Percentiles rank a stretch among this genome's conserved stretches.
Evolutionary conservation across 768 basidiomycete species (phyloP).

Genomic region (Mycena crocata): DNA sequence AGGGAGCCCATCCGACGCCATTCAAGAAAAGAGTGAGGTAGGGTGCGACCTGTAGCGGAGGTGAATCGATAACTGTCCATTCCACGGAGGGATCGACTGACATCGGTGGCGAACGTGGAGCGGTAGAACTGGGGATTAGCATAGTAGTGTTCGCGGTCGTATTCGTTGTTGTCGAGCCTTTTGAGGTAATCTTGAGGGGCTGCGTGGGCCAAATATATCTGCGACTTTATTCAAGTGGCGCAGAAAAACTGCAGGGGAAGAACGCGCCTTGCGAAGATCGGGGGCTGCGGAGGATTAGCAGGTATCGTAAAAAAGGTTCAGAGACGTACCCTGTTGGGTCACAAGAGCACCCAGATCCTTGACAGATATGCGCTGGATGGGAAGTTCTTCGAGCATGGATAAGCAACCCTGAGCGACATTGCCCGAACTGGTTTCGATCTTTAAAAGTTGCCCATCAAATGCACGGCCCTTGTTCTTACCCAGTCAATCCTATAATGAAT

Average conservation of each 20-base stretch:
- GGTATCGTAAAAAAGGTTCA: background rate
- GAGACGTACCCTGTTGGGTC: conserved; percentile 56
- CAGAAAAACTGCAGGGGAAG: background rate
- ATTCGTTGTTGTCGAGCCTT: conserved; percentile 64
- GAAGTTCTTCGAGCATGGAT: conserved; percentile 78
- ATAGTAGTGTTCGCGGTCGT: conserved; percentile 80
- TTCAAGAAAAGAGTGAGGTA: conserved; percentile 89
- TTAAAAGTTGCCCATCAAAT: conserved; percentile 8
- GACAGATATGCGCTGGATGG: conserved; percentile 66
- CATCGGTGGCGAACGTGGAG: conserved; percentile 78
- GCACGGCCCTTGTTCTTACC: too few relatives aligned
- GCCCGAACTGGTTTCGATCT: conserved; percentile 69
- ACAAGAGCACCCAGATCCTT: conserved; percentile 70
- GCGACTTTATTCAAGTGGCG: background rate
- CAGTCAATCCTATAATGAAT: conserved; percentile 84
- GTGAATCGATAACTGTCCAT: background rate
- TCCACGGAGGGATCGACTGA: conserved; percentile 36
- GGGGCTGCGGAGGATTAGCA: conserved; percentile 53
- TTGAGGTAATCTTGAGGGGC: conserved; percentile 77
- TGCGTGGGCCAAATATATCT: conserved; percentile 85
- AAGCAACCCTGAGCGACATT: conserved; percentile 86
- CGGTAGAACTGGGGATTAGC: conserved; percentile 71
- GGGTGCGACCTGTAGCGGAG: conserved; percentile 74
- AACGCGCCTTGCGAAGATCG: conserved; percentile 65
- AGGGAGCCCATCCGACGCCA: conserved; percentile 85